A percentile compares a stretch with the other conserved stretches of the same genome.
These are phyloP conservation scores for Bryoglossum gracile DNA, from an alignment of 495 filamentous ascomycete species.

Conservation along the genomic window DNA sequence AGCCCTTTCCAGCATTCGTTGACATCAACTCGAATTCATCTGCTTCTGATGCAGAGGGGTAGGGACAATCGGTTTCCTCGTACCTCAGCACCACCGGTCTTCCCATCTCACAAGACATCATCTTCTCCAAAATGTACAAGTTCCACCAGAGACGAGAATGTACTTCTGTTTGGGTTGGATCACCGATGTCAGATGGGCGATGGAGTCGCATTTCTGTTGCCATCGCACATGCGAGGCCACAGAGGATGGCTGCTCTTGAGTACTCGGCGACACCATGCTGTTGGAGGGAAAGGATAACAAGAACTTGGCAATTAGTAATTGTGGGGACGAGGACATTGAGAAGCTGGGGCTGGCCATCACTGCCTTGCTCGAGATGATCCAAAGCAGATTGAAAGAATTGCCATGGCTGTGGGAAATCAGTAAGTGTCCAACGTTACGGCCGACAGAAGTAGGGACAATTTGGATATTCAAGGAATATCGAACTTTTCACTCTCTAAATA, in stretches of 20 bases:
- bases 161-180: slow-evolving; percentile 15
- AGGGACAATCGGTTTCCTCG: slow-evolving; percentile 23
- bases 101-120: slow-evolving; percentile 20
- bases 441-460: too few species aligned
- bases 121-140: slow-evolving; percentile 23
- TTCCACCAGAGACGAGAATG: slow-evolving; percentile 26
- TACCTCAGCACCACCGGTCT: slow-evolving; percentile 15
- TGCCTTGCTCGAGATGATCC: slow-evolving; percentile 10
- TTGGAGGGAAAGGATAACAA: slow-evolving; percentile 17
- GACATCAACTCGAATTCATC: slow-evolving; percentile 25
- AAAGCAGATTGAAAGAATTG: slow-evolving; percentile 18
- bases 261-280: slow-evolving; percentile 25
- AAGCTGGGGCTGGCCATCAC: not conserved
- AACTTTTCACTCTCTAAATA: too few species aligned
- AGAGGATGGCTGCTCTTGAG: slow-evolving; percentile 18
- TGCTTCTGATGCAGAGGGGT: slow-evolving; percentile 16
- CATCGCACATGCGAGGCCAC: slow-evolving; percentile 20
- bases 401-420: too few species aligned
- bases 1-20: not conserved
- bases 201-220: slow-evolving; percentile 22
- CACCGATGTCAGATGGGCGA: slow-evolving; percentile 1
- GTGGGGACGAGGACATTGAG: slow-evolving; percentile 13
- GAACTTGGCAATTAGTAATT: slow-evolving; percentile 18
- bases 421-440: too few species aligned
- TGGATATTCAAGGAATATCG: too few species aligned